Percentiles rank a stretch among this genome's conserved stretches.
phyloP scores from a whole-genome alignment of 306 rosid genomes.

The Acmispon strigosus region DNA sequence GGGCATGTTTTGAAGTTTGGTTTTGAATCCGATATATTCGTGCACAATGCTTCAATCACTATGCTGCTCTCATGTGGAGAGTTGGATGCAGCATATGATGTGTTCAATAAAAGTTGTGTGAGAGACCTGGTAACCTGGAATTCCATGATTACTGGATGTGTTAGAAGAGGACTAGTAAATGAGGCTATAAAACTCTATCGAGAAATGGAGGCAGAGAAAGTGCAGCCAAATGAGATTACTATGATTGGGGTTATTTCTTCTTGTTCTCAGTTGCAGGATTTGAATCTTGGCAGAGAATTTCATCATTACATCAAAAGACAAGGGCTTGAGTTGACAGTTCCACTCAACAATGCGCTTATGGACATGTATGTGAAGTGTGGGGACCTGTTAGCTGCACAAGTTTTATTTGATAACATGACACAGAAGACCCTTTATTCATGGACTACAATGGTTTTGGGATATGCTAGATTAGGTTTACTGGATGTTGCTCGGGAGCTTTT shows the following conservation, averaged over 20 bases:
- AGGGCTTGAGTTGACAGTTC: constrained; percentile 46
- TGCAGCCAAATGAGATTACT: constrained; percentile 68
- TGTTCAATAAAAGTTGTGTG: constrained; percentile 51
- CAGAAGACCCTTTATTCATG: constrained; percentile 65
- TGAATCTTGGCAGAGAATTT: constrained; percentile 47
- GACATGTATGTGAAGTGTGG: constrained; percentile 80
- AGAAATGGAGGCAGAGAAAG: constrained; percentile 49
- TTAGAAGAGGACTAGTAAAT: constrained; percentile 47
- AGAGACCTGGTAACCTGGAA: constrained; percentile 89
- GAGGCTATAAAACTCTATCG: constrained; percentile 45
- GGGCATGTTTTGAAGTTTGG: constrained; percentile 65
- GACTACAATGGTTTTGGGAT: constrained; percentile 74
- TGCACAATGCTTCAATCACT: constrained; percentile 59
- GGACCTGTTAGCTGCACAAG: constrained; percentile 42
- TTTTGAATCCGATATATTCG: constrained; percentile 47
- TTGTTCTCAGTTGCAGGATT: constrained; percentile 63
- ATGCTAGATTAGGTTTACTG: constrained; percentile 59
- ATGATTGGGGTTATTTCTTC: constrained; percentile 73
- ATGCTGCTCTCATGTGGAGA: constrained; percentile 55
- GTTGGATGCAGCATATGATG: constrained; percentile 38
- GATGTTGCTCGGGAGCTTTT: constrained; percentile 49
- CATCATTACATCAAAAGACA: constrained; percentile 38
- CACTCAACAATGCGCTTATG: constrained; percentile 63
- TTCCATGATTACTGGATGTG: constrained; percentile 71
- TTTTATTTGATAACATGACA: constrained; percentile 47